These are phyloP conservation scores for Colletotrichum sp. DNA, from an alignment of 2,329 filamentous ascomycete species.

Conservation along the genomic window DNA sequence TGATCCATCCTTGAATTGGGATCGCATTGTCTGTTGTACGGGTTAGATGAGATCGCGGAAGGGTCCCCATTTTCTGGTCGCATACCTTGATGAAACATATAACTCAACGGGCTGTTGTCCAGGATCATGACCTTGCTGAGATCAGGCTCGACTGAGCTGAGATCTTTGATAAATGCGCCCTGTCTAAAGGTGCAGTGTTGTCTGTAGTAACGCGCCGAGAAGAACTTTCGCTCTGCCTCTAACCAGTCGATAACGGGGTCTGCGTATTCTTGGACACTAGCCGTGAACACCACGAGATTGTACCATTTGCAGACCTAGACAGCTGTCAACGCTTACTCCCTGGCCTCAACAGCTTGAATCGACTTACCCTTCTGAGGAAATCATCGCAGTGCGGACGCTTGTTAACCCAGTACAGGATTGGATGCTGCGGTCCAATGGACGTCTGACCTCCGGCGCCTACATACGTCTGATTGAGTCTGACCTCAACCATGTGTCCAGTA, in stretches of 20 bases:
- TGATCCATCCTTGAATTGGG: constrained; percentile 99
- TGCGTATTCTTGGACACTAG: constrained; percentile 97
- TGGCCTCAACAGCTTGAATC: background rate
- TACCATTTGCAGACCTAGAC: constrained; percentile 92
- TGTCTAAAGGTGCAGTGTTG: constrained; percentile 97
- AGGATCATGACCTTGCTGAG: constrained; percentile 98
- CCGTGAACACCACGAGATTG: constrained; percentile 95
- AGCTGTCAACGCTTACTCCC: background rate
- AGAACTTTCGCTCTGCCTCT: constrained; percentile 95
- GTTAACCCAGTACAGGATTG: constrained; percentile 98
- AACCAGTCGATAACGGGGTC: constrained; percentile 99
- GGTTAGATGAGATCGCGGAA: background rate
- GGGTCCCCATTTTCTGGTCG: background rate
- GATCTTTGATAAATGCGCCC: constrained; percentile 96
- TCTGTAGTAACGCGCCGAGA: constrained; percentile 90
- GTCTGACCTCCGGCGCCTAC: constrained; percentile 71
- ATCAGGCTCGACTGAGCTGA: constrained; percentile 95
- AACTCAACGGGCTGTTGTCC: constrained; percentile 97
- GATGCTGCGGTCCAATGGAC: constrained; percentile 82
- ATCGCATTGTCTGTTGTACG: constrained; percentile 85
- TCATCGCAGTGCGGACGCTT: constrained; percentile 97
- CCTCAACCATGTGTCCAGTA: constrained; percentile 98
- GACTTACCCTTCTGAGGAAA: constrained; percentile 79
- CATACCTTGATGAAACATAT: constrained; percentile 97
- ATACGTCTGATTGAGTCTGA: constrained; percentile 79